Base-by-base conservation (phyloP, 2,329 filamentous ascomycete genomes). In the Metarhizium rileyi region DNA sequence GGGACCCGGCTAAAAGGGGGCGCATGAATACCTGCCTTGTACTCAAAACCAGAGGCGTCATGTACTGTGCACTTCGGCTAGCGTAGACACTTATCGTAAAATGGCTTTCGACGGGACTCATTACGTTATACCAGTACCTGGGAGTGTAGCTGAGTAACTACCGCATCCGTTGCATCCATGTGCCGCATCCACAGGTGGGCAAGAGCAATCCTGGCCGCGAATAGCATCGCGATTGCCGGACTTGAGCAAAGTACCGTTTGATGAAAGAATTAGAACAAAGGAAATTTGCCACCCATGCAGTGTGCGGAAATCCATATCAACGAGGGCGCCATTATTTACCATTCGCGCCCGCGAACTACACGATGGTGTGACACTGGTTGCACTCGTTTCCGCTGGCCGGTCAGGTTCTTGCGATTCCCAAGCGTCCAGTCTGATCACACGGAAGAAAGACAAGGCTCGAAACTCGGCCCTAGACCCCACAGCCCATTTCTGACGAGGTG, bases 191-290 rank as follows among this genome's bases (percentile, higher is more conserved):
- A 41, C 10, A 41, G 33, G 22, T 44, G 49, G 30, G 40, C 49
- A 36, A 36, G 40, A 51, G 43, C 44, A 27, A 35, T 22, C 44
- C 46, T 30, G 42, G 43, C 46, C 44, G 47, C 23, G 50, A 49
- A 52, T 52, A 49, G 50, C 50, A 49, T 52, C 47, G 47, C 44
- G 7, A 33, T 28, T 36, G 28, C 27, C 25, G 8, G 20, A 16
- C 20, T 42, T 42, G 38, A 16, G 38, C 38, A 42, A 25, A 42
- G 20, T 16, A 16, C 38, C 22, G 22, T 4, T 4, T 25, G 22
- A 42, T 42, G 38, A 42, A 42, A 42, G 20, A 7, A 42, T 25
- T 22, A 42, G 38, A 42, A 42, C 38, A 42, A 42, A 42, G 38
- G 12, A 42, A 42, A 23, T 14, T 23, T 23, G 12, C 20, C 38